Evolutionary conservation across 163 green algal species (phyloP).

Genomic region (Volvox carteri): DNA sequence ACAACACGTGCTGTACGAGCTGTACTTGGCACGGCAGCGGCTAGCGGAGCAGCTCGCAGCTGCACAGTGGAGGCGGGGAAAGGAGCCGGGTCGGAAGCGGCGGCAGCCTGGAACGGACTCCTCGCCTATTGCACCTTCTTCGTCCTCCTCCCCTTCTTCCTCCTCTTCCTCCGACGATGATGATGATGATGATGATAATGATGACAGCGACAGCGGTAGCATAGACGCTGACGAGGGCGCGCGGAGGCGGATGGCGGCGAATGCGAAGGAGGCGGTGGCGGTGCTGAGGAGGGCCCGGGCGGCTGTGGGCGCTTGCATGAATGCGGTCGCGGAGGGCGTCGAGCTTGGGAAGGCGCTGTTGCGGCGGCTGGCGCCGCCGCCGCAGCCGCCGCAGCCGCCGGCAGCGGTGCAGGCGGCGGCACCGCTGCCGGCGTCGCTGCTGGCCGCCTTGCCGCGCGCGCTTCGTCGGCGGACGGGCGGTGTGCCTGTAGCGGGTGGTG

Average conservation of each 20-base stretch:
- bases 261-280: neutral
- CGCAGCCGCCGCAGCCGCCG: neutral
- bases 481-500: too few species aligned
- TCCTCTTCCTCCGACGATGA: too few species aligned
- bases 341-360: neutral
- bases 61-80: neutral
- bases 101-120: neutral
- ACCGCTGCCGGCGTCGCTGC: neutral
- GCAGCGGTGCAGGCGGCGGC: neutral
- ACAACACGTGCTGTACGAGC: conserved; percentile 46
- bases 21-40: neutral
- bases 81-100: neutral
- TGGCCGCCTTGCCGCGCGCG: conserved; percentile 10
- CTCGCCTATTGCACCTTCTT: too few species aligned
- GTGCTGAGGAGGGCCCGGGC: neutral
- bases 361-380: conserved; percentile 10
- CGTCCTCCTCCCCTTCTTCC: too few species aligned
- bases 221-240: neutral
- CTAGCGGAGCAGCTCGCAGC: neutral
- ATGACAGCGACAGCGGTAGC: neutral
- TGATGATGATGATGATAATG: neutral
- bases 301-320: neutral
- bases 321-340: neutral
- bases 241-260: too few species aligned
- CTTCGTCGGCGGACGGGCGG: conserved; percentile 20